These are phyloP conservation scores for Achlya hypogyna DNA, from an alignment of 352 stramenopile genomes.

Conservation along the genomic window DNA sequence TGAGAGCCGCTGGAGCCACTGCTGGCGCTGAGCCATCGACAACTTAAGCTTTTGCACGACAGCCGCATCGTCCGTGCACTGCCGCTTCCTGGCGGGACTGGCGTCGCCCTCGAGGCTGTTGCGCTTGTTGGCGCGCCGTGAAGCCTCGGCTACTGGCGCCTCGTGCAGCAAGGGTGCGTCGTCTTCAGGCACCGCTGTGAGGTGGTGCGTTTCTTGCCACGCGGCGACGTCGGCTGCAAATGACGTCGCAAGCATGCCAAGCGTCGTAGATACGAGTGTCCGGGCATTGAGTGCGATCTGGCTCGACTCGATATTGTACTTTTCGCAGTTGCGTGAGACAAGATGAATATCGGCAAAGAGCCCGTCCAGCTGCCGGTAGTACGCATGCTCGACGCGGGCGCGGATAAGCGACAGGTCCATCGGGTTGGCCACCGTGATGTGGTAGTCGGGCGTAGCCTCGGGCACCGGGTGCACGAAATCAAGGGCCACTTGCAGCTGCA, in stretches of 20 bases:
- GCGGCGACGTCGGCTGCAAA: constrained; percentile 32
- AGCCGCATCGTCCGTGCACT: constrained; percentile 28
- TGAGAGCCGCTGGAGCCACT: constrained; percentile 30
- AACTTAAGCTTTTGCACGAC: constrained; percentile 33
- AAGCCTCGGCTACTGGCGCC: not conserved
- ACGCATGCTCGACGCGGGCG: constrained; percentile 43
- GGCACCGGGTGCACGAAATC: constrained; percentile 78
- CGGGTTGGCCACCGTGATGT: constrained; percentile 71
- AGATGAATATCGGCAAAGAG: constrained; percentile 70
- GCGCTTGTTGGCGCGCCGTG: not conserved
- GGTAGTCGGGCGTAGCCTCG: constrained; percentile 66
- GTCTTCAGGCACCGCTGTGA: not conserved
- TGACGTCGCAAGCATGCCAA: constrained; percentile 49
- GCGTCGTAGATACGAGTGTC: constrained; percentile 48
- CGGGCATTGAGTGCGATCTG: constrained; percentile 72
- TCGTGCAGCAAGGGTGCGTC: not conserved
- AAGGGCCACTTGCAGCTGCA: constrained; percentile 55
- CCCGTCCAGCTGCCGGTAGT: constrained; percentile 80
- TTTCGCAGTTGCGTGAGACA: constrained; percentile 68
- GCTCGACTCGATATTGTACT: constrained; percentile 76
- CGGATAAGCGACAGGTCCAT: constrained; percentile 79
- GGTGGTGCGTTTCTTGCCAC: not conserved
- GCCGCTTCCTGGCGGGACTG: constrained; percentile 25
- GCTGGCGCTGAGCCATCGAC: constrained; percentile 39
- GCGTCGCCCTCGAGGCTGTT: not conserved